These are phyloP conservation scores for Wickerhamiella shivajii DNA, from an alignment of 805 yeast genomes.

Conservation along the genomic window DNA sequence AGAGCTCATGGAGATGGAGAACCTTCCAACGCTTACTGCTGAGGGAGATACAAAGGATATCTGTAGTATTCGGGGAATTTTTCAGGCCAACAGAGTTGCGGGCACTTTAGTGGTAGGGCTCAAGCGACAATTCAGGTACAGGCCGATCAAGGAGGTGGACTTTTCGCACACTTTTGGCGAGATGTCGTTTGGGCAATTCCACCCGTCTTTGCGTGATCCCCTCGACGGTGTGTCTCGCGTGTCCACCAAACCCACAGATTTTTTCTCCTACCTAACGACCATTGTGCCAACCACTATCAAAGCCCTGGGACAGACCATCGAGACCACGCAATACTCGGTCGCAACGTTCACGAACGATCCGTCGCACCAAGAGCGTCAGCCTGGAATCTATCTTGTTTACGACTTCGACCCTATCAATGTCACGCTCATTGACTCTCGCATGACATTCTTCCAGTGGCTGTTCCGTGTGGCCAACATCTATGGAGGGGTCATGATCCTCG, in stretches of 20 bases:
- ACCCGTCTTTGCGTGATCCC: constrained; percentile 78
- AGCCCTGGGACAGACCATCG: constrained; percentile 49
- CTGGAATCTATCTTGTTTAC: constrained; percentile 74
- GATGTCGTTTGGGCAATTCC: constrained; percentile 80
- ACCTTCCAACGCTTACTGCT: constrained; percentile 11
- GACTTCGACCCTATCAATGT: constrained; percentile 80
- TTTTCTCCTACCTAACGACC: constrained; percentile 52
- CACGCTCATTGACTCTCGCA: constrained; percentile 50
- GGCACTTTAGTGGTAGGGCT: constrained; percentile 82
- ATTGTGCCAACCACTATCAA: constrained; percentile 71
- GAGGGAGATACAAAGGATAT: constrained; percentile 27
- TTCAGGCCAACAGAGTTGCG: constrained; percentile 71
- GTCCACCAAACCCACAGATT: constrained; percentile 26
- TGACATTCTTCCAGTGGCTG: constrained; percentile 65
- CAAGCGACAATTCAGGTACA: background rate
- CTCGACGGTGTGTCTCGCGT: constrained; percentile 45
- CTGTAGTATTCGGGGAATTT: constrained; percentile 72
- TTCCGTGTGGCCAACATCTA: constrained; percentile 64
- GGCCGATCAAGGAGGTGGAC: constrained; percentile 32
- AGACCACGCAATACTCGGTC: constrained; percentile 77
- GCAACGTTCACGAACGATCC: constrained; percentile 28
- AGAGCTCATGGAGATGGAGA: constrained; percentile 55
- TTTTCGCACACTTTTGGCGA: constrained; percentile 78
- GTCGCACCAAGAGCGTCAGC: constrained; percentile 23
- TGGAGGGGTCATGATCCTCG: constrained; percentile 49